Percentiles rank a stretch among this genome's conserved stretches.
phyloP scores from a whole-genome alignment of 192 early-diverging fungal genomes.

The Linnemannia hyalina region DNA sequence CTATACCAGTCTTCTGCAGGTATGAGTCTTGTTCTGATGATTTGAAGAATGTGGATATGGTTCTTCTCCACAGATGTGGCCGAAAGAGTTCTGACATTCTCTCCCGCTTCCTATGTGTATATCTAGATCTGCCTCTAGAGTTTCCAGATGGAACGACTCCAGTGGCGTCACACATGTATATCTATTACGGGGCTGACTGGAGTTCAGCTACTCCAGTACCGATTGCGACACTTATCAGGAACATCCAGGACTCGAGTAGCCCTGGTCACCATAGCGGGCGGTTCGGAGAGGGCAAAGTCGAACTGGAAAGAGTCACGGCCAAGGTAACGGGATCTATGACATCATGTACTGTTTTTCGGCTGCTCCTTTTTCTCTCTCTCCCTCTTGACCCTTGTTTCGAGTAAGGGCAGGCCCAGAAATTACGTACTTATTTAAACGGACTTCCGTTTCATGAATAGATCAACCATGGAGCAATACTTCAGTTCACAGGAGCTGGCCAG shows the following conservation, averaged over 20 bases:
- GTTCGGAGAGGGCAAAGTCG: slow-evolving; percentile 55
- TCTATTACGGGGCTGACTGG: slow-evolving; percentile 72
- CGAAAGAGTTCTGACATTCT: background rate
- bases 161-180: slow-evolving; percentile 70
- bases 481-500: slow-evolving; percentile 48
- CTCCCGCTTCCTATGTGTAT: background rate
- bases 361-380: slow-evolving; percentile 4
- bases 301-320: slow-evolving; percentile 63
- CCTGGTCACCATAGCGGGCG: slow-evolving; percentile 40
- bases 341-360: background rate
- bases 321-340: slow-evolving; percentile 53
- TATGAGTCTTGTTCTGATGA: slow-evolving; percentile 15
- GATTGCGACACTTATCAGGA: slow-evolving; percentile 35
- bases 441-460: slow-evolving; percentile 34
- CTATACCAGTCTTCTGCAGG: slow-evolving; percentile 65
- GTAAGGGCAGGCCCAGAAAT: background rate
- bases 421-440: background rate
- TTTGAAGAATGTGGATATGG: background rate
- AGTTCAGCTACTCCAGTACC: slow-evolving; percentile 57
- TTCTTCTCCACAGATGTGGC: background rate
- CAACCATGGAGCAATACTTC: slow-evolving; percentile 56
- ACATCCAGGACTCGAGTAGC: slow-evolving; percentile 52
- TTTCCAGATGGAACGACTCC: slow-evolving; percentile 84
- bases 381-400: background rate
- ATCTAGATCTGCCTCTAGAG: slow-evolving; percentile 72